Conservation (phyloP, 202 grass and related monocot species). For the Brachypodium distachyon region DNA sequence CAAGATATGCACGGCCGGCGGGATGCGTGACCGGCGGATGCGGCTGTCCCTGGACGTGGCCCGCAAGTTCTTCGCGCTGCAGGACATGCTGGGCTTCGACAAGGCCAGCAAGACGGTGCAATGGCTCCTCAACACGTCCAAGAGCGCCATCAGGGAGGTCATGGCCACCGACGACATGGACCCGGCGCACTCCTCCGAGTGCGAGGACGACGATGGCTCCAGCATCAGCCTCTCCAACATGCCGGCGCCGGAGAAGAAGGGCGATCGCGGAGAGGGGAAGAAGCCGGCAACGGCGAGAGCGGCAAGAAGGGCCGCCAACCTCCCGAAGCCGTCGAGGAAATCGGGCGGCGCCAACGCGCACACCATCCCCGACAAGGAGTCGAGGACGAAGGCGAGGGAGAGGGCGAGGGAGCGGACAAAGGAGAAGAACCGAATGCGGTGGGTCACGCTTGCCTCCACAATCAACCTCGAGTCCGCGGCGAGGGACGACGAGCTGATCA, state of each 20-base stretch:
- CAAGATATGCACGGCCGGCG: slow-evolving; percentile 85
- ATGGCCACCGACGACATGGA: slow-evolving; percentile 35
- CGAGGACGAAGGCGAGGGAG: slow-evolving; percentile 73
- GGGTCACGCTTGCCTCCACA: slow-evolving; percentile 47
- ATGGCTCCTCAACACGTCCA: slow-evolving; percentile 81
- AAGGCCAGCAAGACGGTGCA: slow-evolving; percentile 98
- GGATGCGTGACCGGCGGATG: slow-evolving; percentile 81
- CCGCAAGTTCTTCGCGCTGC: slow-evolving; percentile 83
- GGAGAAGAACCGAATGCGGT: slow-evolving; percentile 65
- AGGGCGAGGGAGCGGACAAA: slow-evolving; percentile 78
- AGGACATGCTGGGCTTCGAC: slow-evolving; percentile 91
- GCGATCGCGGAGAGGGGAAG: slow-evolving; percentile 26
- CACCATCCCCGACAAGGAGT: slow-evolving; percentile 53
- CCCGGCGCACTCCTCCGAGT: slow-evolving; percentile 48
- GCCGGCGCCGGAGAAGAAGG: neutral
- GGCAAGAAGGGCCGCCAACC: slow-evolving; percentile 19
- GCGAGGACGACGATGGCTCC: slow-evolving; percentile 51
- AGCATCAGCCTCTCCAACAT: slow-evolving; percentile 55
- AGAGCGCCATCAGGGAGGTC: slow-evolving; percentile 65
- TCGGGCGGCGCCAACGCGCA: slow-evolving; percentile 10
- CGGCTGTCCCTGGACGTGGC: slow-evolving; percentile 82
- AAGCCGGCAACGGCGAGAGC: slow-evolving; percentile 14
- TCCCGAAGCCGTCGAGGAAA: slow-evolving; percentile 38
- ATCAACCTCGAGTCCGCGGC: slow-evolving; percentile 28
- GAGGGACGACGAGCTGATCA: neutral